These are phyloP conservation scores for Alnus rubra DNA, from an alignment of 306 rosid species.

Conservation along the genomic window DNA sequence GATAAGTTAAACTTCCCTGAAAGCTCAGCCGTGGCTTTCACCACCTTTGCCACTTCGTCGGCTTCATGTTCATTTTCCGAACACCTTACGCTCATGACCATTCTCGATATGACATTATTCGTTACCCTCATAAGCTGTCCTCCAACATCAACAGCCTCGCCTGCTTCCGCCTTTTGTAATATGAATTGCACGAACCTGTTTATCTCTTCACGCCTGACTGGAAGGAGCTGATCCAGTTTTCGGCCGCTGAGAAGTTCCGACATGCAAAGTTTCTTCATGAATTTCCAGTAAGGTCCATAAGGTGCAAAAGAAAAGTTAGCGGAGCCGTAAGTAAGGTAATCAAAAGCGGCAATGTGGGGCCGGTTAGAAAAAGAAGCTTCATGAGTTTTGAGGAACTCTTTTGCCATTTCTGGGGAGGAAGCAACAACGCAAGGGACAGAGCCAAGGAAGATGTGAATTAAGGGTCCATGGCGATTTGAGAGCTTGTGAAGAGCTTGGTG, in stretches of 20 bases:
- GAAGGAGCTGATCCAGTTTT: slow-evolving; percentile 40
- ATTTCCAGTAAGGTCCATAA: slow-evolving; percentile 52
- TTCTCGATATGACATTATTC: slow-evolving; percentile 47
- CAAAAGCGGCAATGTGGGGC: slow-evolving; percentile 25
- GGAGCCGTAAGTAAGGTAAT: slow-evolving; percentile 39
- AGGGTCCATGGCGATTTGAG: slow-evolving; percentile 35
- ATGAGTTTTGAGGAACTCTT: slow-evolving; percentile 40
- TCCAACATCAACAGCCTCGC: slow-evolving; percentile 43
- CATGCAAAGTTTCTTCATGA: slow-evolving; percentile 56
- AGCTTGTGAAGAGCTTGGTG: slow-evolving; percentile 49
- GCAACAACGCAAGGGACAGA: slow-evolving; percentile 39
- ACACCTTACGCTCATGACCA: slow-evolving; percentile 41
- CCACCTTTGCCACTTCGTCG: slow-evolving; percentile 34
- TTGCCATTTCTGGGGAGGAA: slow-evolving; percentile 42
- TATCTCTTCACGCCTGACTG: slow-evolving; percentile 48
- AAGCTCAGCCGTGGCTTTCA: slow-evolving; percentile 39
- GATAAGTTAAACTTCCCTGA: slow-evolving; percentile 54
- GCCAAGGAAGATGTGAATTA: slow-evolving; percentile 38
- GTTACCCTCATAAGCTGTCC: slow-evolving; percentile 38
- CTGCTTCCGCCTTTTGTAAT: slow-evolving; percentile 21
- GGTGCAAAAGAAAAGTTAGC: slow-evolving; percentile 46
- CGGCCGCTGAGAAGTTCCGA: slow-evolving; percentile 58
- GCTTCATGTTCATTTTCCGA: slow-evolving; percentile 39
- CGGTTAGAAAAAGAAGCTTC: slow-evolving; percentile 36
- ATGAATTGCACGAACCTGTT: slow-evolving; percentile 26